Conservation (phyloP, 345 rosid species). For the Aegle marmelos region DNA sequence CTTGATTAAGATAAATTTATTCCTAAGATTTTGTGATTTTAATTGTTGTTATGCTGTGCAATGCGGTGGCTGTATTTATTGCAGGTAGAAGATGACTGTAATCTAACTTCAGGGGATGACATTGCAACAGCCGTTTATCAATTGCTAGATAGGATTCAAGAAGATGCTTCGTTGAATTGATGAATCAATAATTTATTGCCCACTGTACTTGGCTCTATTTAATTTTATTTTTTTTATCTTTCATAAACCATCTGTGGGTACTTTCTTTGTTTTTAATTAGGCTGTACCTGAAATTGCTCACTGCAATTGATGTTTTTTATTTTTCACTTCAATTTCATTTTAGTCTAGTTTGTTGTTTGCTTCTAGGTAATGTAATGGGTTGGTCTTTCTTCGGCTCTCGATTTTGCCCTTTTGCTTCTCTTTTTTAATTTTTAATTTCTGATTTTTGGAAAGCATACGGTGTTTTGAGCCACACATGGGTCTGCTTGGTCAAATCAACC, state of each 20-base stretch:
- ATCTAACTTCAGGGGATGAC: conserved; percentile 68
- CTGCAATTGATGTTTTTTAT: conserved; percentile 16
- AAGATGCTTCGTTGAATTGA: conserved; percentile 33
- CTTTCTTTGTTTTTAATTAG: conserved; percentile 11
- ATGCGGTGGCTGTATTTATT: conserved; percentile 1
- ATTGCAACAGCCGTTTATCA: conserved; percentile 68
- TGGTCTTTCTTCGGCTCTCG: not conserved
- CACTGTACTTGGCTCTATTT: conserved; percentile 15
- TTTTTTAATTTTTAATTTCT: not conserved
- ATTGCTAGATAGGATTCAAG: conserved; percentile 60
- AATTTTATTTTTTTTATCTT: not conserved
- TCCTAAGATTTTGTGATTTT: no score
- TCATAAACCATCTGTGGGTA: conserved; percentile 14
- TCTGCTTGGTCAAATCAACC: conserved; percentile 26
- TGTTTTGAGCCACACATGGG: conserved; percentile 8
- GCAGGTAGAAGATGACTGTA: conserved; percentile 92
- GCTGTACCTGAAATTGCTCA: conserved; percentile 22
- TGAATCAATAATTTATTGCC: conserved; percentile 10
- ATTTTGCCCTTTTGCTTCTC: not conserved
- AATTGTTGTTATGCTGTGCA: not conserved
- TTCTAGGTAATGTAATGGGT: conserved; percentile 2
- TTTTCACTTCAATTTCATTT: not conserved
- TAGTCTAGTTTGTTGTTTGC: conserved; percentile 12
- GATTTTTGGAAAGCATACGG: not conserved
- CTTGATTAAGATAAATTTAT: not conserved